These are phyloP conservation scores for Paspalum vaginatum DNA, from an alignment of 176 grass and related monocot species.

Conservation along the genomic window DNA sequence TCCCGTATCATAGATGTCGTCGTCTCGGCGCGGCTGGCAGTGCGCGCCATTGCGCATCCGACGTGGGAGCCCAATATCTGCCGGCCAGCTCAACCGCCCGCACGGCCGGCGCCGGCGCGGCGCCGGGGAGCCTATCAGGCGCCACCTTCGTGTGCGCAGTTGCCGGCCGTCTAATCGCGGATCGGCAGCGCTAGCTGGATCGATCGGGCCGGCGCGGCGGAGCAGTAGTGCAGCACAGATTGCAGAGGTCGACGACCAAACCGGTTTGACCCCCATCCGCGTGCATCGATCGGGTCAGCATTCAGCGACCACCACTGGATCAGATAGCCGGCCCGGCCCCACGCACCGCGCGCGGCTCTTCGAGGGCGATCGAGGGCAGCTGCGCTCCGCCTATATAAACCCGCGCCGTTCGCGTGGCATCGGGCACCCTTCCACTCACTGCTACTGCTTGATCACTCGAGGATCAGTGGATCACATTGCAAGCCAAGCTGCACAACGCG, in stretches of 20 bases:
- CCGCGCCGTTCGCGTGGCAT: not conserved
- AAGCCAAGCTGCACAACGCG: no score
- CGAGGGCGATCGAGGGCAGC: not conserved
- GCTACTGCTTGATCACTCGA: no score
- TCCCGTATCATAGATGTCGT: no score
- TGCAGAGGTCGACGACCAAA: not conserved
- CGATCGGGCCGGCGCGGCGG: not conserved
- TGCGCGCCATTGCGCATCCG: conserved; percentile 25
- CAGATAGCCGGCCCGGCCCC: not conserved
- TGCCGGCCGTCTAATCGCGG: conserved; percentile 36
- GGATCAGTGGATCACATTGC: no score
- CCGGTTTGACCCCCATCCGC: not conserved
- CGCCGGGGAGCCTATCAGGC: conserved; percentile 11
- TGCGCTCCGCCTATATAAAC: conserved; percentile 36
- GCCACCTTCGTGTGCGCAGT: not conserved
- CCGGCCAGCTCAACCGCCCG: conserved; percentile 16
- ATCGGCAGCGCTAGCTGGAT: not conserved
- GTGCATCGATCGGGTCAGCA: not conserved
- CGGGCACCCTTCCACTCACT: not conserved
- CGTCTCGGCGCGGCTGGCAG: not conserved
- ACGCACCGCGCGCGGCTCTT: not conserved
- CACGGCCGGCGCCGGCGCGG: not conserved
- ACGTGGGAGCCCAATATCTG: not conserved
- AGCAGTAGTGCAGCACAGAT: not conserved
- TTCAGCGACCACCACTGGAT: not conserved